A percentile compares a stretch with the other conserved stretches of the same genome.
These are phyloP conservation scores for Diaporthe eres DNA, from an alignment of 2,329 filamentous ascomycete species.

Conservation along the genomic window DNA sequence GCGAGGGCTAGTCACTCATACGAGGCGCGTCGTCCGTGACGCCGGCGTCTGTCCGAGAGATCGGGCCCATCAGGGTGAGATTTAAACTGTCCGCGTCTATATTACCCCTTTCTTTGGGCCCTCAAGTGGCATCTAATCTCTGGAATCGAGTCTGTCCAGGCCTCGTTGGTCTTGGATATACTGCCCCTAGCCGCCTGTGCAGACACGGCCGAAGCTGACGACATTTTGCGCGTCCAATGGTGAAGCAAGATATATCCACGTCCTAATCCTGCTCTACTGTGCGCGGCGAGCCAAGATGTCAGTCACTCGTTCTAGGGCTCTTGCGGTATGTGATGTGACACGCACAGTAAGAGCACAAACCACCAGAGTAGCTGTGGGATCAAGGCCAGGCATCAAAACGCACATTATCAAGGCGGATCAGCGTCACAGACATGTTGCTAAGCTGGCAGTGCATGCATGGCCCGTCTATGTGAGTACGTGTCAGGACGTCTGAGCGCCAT, in stretches of 20 bases:
- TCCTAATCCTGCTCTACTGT: not conserved
- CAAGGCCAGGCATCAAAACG: conserved; percentile 3
- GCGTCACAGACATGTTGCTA: not conserved
- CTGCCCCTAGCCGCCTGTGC: not conserved
- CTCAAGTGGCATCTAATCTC: not conserved
- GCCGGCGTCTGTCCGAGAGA: conserved; percentile 8
- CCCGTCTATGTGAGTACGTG: not conserved
- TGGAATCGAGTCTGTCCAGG: not conserved
- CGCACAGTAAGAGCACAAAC: not conserved
- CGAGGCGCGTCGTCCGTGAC: conserved; percentile 2
- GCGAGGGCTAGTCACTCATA: conserved; percentile 6
- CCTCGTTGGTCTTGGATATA: not conserved
- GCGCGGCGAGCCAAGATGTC: not conserved
- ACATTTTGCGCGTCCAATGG: not conserved
- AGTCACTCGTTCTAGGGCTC: not conserved
- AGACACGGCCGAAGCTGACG: not conserved
- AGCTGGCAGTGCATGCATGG: not conserved
- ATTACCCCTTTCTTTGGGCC: not conserved
- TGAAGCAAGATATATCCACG: not conserved
- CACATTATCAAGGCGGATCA: not conserved
- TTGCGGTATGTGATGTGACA: not conserved
- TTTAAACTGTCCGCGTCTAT: not conserved
- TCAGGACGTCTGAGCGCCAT: conserved; percentile 19
- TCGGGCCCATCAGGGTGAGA: conserved; percentile 24
- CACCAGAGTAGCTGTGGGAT: not conserved